Percentiles rank a stretch among this genome's conserved stretches.
Conservation (phyloP, 441 rosid genomes). For the Macaranga tanarius region DNA sequence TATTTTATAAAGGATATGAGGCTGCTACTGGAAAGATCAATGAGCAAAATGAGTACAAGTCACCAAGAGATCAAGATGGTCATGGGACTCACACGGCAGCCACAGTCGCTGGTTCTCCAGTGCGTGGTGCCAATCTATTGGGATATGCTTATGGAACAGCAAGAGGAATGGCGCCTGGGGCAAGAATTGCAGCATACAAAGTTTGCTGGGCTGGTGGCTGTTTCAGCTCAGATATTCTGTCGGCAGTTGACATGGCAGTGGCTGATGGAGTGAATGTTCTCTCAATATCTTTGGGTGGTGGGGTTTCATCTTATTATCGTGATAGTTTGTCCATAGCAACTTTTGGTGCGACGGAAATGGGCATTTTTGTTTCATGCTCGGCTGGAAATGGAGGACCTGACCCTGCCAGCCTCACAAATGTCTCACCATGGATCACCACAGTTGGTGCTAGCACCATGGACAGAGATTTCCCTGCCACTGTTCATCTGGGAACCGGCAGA, state of each 20-base stretch:
- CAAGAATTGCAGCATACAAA: conserved; percentile 79
- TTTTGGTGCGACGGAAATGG: conserved; percentile 65
- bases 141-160: conserved; percentile 70
- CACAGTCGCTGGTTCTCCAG: conserved; percentile 72
- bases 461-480: conserved; percentile 71
- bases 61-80: conserved; percentile 80
- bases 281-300: conserved; percentile 81
- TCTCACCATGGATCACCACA: conserved; percentile 88
- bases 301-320: conserved; percentile 56
- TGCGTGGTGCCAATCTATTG: conserved; percentile 56
- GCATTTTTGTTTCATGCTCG: conserved; percentile 75
- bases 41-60: conserved; percentile 53
- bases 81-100: conserved; percentile 92
- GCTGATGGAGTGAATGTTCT: conserved; percentile 79
- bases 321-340: conserved; percentile 84
- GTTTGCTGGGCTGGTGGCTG: conserved; percentile 80
- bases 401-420: conserved; percentile 64
- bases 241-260: conserved; percentile 80
- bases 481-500: conserved; percentile 62
- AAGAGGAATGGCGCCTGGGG: conserved; percentile 81
- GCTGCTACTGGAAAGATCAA: conserved; percentile 70
- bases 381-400: conserved; percentile 96
- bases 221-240: conserved; percentile 77
- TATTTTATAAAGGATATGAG: conserved; percentile 60
- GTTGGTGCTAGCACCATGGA: conserved; percentile 85